phyloP scores from a whole-genome alignment of 2,329 filamentous ascomycete genomes.

The Trichoderma asperellum region DNA sequence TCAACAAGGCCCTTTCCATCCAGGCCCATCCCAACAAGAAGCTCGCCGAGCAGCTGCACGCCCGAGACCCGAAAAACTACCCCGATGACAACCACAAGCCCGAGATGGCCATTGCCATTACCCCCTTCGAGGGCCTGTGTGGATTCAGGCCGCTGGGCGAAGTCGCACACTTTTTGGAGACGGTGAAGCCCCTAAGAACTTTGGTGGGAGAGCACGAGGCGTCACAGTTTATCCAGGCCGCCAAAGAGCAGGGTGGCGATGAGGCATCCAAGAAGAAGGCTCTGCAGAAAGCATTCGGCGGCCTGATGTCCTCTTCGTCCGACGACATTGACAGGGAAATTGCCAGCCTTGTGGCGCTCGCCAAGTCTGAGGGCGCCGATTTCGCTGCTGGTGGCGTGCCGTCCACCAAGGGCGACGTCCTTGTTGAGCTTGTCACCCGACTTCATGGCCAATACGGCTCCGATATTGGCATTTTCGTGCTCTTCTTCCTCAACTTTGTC shows the following conservation, averaged over 20 bases:
- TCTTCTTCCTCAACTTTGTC: constrained; percentile 97
- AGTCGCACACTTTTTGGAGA: constrained; percentile 79
- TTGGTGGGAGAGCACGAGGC: constrained; percentile 70
- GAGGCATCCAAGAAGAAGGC: constrained; percentile 74
- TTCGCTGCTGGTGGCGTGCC: constrained; percentile 75
- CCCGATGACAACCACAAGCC: constrained; percentile 99
- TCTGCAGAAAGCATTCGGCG: constrained; percentile 73
- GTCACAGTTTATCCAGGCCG: constrained; percentile 56
- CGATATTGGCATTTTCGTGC: constrained; percentile 91
- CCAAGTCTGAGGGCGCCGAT: constrained; percentile 66
- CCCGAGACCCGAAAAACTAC: constrained; percentile 88
- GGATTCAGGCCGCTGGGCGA: constrained; percentile 89
- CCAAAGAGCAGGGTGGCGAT: constrained; percentile 46
- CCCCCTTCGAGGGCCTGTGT: constrained; percentile 92
- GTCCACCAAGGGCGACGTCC: constrained; percentile 68
- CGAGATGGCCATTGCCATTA: constrained; percentile 98
- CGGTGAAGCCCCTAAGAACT: constrained; percentile 59
- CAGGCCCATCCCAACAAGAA: constrained; percentile 97
- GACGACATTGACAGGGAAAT: constrained; percentile 60
- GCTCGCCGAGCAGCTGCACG: constrained; percentile 82
- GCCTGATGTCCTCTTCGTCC: constrained; percentile 77
- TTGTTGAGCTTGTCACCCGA: constrained; percentile 76
- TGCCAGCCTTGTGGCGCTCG: constrained; percentile 70
- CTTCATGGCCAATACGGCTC: constrained; percentile 83
- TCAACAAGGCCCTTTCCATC: constrained; percentile 94